Base-by-base conservation (phyloP, 1,139 yeast genomes). In the Protomyces pachydermus region DNA sequence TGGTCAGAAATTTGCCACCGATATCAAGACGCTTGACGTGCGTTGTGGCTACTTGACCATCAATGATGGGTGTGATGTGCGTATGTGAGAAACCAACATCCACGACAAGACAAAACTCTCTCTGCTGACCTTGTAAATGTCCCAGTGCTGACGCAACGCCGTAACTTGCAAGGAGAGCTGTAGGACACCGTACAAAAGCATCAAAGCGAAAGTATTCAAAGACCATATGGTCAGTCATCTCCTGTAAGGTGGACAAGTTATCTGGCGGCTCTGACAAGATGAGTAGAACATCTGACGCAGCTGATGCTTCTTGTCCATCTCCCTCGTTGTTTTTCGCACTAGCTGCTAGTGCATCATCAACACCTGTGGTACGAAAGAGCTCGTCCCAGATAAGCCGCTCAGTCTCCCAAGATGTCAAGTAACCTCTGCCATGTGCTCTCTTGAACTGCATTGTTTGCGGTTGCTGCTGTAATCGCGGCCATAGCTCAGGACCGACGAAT, bases 381-480 rank as follows among this genome's bases (percentile, higher is more conserved):
- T 86, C 83, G 73, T 95, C 98, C 98, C 98, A 95, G 2, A 95
- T 82, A n/a, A 88, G 87, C 72, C 87, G 88, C 73, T 95, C 91
- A 1, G 89, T 78, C 68, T 90, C 96, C 98, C 98, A 95, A 48
- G 95, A 89, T 0, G 87, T 84, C 63, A 95, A 76, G 71, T 91
- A 95, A 16, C 98, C 95, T 68, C 67, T 56, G 68, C 91, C 97
- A 68, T 84, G 84, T 0, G 99, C 97, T 63, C 98, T 78, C 67
- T 87, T 83, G 74, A 87, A 83, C 39, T 81, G 81, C 16, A 91
- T 80, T 0, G 95, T 91, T 0, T 95, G 85, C 62, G 84, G 86
- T 71, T 91, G 93, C 67, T 82, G 83, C 55, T 91, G 83, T 37
- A 42, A 16, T 9, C 48, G 48, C 18, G 80, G 79, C 25, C 81